Evolutionary conservation across 306 rosid genomes (phyloP).

Genomic region (Sechiopsis laciniata): DNA sequence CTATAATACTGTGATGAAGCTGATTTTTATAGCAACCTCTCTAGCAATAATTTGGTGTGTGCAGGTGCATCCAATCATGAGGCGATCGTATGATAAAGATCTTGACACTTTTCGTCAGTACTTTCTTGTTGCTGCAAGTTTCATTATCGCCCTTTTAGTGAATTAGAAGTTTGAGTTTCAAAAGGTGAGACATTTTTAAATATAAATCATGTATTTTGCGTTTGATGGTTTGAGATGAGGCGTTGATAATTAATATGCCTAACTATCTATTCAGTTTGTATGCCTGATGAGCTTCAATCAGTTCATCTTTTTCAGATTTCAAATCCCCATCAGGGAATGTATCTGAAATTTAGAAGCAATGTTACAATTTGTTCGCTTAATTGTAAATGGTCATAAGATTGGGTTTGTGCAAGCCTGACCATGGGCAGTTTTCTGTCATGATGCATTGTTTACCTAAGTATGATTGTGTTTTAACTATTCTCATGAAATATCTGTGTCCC

Average conservation of each 20-base stretch:
- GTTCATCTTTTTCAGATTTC: slow-evolving; percentile 9
- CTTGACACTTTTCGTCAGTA: slow-evolving; percentile 77
- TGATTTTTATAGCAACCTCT: slow-evolving; percentile 75
- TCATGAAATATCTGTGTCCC: background rate
- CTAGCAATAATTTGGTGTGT: slow-evolving; percentile 72
- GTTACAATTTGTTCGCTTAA: background rate
- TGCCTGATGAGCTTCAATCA: background rate
- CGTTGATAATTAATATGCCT: background rate
- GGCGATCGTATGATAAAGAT: slow-evolving; percentile 65
- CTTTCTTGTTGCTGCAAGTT: slow-evolving; percentile 49
- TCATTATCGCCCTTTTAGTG: slow-evolving; percentile 53
- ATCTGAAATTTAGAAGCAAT: background rate
- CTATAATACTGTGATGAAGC: slow-evolving; percentile 75
- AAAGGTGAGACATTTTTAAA: slow-evolving; percentile 40
- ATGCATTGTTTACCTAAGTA: background rate
- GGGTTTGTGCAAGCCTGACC: background rate
- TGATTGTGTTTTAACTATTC: background rate
- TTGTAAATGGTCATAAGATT: background rate
- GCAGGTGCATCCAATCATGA: slow-evolving; percentile 54
- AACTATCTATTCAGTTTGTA: background rate
- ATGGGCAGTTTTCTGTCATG: background rate
- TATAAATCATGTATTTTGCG: background rate
- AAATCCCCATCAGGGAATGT: background rate
- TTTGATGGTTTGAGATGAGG: slow-evolving; percentile 12
- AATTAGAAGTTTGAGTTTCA: slow-evolving; percentile 62